These are phyloP conservation scores for Piloderma croceum DNA, from an alignment of 768 basidiomycete species.

Conservation along the genomic window DNA sequence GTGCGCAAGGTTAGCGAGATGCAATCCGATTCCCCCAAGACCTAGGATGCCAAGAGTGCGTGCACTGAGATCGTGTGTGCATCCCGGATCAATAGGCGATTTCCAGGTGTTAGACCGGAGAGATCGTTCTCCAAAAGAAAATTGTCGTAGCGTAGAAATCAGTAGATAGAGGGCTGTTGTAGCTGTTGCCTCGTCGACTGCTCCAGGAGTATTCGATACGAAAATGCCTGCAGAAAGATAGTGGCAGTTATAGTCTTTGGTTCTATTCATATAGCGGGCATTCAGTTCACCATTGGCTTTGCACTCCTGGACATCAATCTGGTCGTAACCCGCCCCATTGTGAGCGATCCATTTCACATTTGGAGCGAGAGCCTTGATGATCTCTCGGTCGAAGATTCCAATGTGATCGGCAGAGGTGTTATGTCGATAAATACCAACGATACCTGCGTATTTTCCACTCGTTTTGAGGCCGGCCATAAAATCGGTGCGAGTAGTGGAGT, in stretches of 20 bases:
- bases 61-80: slow-evolving; percentile 58
- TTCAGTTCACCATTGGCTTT: slow-evolving; percentile 52
- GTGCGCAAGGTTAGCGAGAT: slow-evolving; percentile 63
- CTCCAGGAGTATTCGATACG: slow-evolving; percentile 85
- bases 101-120: slow-evolving; percentile 43
- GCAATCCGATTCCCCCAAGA: slow-evolving; percentile 71
- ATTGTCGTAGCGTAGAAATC: slow-evolving; percentile 73
- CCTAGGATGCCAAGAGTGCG: slow-evolving; percentile 71
- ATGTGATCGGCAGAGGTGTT: slow-evolving; percentile 60
- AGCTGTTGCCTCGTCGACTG: slow-evolving; percentile 88
- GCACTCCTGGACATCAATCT: slow-evolving; percentile 72
- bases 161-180: slow-evolving; percentile 83
- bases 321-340: slow-evolving; percentile 91
- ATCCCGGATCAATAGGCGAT: slow-evolving; percentile 37
- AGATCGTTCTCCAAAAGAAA: slow-evolving; percentile 53
- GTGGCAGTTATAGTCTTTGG: not conserved
- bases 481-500: slow-evolving; percentile 57
- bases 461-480: slow-evolving; percentile 61
- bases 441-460: slow-evolving; percentile 68
- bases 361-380: slow-evolving; percentile 62
- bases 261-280: not conserved
- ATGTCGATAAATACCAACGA: slow-evolving; percentile 75
- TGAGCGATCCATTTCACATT: slow-evolving; percentile 83
- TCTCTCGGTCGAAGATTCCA: slow-evolving; percentile 78
- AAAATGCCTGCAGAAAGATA: slow-evolving; percentile 47